These are phyloP conservation scores for Sicyos baderoa DNA, from an alignment of 306 rosid species.

Conservation along the genomic window DNA sequence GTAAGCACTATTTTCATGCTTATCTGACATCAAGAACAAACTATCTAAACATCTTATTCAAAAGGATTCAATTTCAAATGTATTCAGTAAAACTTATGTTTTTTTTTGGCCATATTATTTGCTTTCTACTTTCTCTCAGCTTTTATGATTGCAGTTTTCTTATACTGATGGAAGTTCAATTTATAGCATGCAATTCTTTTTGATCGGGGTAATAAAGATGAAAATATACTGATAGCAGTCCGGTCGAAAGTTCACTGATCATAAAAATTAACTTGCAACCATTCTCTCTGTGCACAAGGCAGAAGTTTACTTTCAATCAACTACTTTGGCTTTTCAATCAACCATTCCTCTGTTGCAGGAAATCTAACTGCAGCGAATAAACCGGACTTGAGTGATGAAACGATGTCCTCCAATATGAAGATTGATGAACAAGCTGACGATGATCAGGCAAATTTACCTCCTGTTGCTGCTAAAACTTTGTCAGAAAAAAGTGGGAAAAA, in stretches of 20 bases:
- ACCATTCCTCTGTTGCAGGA: constrained; percentile 34
- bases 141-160: neutral
- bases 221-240: neutral
- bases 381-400: constrained; percentile 27
- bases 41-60: neutral
- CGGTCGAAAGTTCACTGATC: neutral
- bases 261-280: neutral
- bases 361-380: constrained; percentile 24
- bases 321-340: neutral
- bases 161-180: neutral
- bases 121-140: neutral
- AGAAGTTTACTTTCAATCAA: neutral
- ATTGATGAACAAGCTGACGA: constrained; percentile 35
- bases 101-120: neutral
- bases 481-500: constrained; percentile 36
- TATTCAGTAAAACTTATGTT: neutral
- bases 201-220: neutral
- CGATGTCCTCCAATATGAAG: constrained; percentile 17
- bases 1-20: neutral
- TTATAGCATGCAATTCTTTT: neutral
- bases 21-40: neutral
- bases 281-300: neutral
- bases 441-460: constrained; percentile 24
- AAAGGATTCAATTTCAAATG: neutral
- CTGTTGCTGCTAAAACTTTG: constrained; percentile 24